Evolutionary conservation across 179 eudicot species (phyloP), one percentile per base, ranked within the genome.

Genomic region (Spinacia oleracea): DNA sequence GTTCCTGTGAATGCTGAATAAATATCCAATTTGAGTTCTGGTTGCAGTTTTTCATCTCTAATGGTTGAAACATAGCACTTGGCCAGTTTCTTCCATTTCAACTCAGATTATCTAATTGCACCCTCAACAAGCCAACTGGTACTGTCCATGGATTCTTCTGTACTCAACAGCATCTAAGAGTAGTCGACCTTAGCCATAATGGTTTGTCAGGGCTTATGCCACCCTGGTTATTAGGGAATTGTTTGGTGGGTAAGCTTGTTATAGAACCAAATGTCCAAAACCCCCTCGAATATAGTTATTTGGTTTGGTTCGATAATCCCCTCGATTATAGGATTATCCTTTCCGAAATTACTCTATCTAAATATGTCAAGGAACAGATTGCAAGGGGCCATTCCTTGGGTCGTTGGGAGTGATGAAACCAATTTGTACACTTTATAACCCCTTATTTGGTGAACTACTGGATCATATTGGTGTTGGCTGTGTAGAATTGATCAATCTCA

Each of bases 371-470:
- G 62, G 14, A 53, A 72, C 75, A 72, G 12, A 51, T 31, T 72
- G 43, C 27, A 72, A 72, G 62, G 75, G 34, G 63, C 25, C 16
- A 72, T 72, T 53, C 73, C 73, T 43, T 5, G 46, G 5, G 5
- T 72, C 75, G 15, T 25, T 72, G 29, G 63, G 75, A 45, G 75
- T 66, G 42, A 38, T 56, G 69, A 74, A 46, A 67, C 3, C 8
- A 2, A n/a, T n/a, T 74, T 74, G 38, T 35, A 9, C 53, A 34
- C 67, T 27, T 55, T 79, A 65, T 73, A 79, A n/a, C n/a, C n/a
- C n/a, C n/a, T n/a, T n/a, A n/a, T 35, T 79, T 79, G 72, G 74
- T 78, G 23, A 56, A 79, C 48, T 67, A 80, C 45, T 80, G 5
- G 31, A 34, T 78, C 38, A 35, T 4, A 1, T 35, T 35, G 4